Conservation (phyloP, 2,329 filamentous ascomycete genomes). For the Xylariaceae sp. region DNA sequence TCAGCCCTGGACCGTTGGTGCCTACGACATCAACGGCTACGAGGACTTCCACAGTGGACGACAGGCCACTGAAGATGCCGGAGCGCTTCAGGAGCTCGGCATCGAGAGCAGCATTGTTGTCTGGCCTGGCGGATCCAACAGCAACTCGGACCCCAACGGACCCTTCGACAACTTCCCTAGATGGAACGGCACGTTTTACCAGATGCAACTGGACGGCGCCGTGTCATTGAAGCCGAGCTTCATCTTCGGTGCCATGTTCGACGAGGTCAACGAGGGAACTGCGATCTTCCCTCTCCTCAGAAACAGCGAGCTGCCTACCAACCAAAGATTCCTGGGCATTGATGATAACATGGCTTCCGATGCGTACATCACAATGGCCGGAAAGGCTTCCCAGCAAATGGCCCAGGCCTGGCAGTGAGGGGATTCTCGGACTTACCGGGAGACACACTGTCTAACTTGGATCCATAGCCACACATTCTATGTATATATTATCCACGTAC, state of each 20-base stretch:
- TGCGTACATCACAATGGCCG: conserved; percentile 22
- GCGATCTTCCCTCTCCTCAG: conserved; percentile 23
- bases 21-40: conserved; percentile 23
- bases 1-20: conserved; percentile 28
- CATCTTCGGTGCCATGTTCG: conserved; percentile 29
- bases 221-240: conserved; percentile 24
- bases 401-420: conserved; percentile 14
- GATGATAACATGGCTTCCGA: conserved; percentile 25
- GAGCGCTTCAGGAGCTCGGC: conserved; percentile 19
- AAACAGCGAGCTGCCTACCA: conserved; percentile 23
- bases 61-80: conserved; percentile 23
- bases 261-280: conserved; percentile 27
- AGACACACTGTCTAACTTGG: background rate
- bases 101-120: conserved; percentile 28
- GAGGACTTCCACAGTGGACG: conserved; percentile 22
- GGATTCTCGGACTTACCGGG: background rate
- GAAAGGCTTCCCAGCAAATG: conserved; percentile 17
- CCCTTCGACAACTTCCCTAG: conserved; percentile 25
- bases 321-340: conserved; percentile 24
- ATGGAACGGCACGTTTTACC: conserved; percentile 27
- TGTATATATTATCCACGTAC: background rate
- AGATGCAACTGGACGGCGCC: conserved; percentile 25
- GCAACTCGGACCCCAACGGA: conserved; percentile 18
- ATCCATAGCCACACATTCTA: background rate
- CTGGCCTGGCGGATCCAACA: conserved; percentile 27